phyloP scores from a whole-genome alignment of 345 rosid species.

The Acer campestre region DNA sequence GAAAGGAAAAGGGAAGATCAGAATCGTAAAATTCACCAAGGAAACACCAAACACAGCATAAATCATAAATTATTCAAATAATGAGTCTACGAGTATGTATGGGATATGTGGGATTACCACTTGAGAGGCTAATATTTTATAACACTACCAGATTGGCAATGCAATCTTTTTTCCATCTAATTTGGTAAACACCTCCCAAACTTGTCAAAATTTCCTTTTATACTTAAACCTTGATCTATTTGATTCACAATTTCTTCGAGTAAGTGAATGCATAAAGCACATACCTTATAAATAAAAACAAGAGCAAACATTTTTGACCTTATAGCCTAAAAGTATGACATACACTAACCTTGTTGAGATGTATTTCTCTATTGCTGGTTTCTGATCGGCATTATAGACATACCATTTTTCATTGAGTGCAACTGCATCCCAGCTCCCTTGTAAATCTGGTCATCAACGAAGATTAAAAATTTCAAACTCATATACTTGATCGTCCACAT shows the following conservation, averaged over 20 bases:
- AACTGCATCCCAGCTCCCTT: slow-evolving; percentile 32
- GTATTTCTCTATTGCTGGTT: slow-evolving; percentile 57
- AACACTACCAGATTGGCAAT: no score
- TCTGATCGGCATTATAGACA: slow-evolving; percentile 54
- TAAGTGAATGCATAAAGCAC: neutral
- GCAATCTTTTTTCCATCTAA: neutral
- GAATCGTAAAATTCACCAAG: no score
- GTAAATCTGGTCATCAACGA: slow-evolving; percentile 45
- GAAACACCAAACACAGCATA: neutral
- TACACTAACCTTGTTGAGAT: slow-evolving; percentile 50
- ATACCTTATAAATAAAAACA: no score
- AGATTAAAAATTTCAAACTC: slow-evolving; percentile 2
- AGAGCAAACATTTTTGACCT: neutral
- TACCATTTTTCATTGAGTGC: slow-evolving; percentile 63
- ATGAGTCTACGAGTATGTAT: no score
- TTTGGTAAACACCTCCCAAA: neutral
- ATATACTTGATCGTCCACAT: slow-evolving; percentile 3
- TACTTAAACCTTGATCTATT: neutral
- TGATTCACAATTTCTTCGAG: neutral
- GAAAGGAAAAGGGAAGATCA: neutral
- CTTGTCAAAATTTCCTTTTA: no score
- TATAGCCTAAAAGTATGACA: neutral
- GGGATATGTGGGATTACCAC: no score
- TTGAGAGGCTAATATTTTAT: no score
- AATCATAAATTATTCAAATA: no score